Evolutionary conservation across 1,139 yeast genomes (phyloP).

Genomic region (Hemisphaericaspora subhashii): DNA sequence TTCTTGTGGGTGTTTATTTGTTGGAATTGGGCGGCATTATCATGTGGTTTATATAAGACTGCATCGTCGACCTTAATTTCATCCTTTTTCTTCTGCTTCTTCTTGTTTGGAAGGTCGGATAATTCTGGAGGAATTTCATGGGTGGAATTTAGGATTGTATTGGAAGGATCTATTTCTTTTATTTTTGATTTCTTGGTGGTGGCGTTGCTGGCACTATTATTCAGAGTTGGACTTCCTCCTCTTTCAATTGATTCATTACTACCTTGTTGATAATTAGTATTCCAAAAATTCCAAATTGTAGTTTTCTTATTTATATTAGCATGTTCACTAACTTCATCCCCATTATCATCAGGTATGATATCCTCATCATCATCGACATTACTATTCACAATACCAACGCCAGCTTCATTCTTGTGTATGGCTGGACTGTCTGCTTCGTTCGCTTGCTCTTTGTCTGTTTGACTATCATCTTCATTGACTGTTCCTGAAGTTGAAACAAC

Average conservation of each 20-base stretch:
- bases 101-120: too few relatives aligned
- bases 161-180: constrained; percentile 20
- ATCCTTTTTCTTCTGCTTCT: constrained; percentile 34
- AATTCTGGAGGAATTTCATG: constrained; percentile 29
- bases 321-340: constrained; percentile 39
- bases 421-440: too few relatives aligned
- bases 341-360: constrained; percentile 24
- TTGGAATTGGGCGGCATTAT: constrained; percentile 40
- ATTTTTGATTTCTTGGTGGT: constrained; percentile 9
- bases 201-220: constrained; percentile 13
- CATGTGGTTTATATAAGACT: constrained; percentile 48
- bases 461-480: constrained; percentile 4
- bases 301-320: constrained; percentile 28
- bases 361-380: constrained; percentile 29
- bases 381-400: too few relatives aligned
- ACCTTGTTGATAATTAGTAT: constrained; percentile 8
- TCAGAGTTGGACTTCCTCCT: neutral
- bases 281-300: constrained; percentile 44
- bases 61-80: constrained; percentile 37
- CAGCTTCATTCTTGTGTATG: constrained; percentile 6
- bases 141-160: constrained; percentile 37
- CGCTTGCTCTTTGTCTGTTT: constrained; percentile 6
- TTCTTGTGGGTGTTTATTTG: constrained; percentile 49
- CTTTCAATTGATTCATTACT: neutral
- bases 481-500: too few relatives aligned